A percentile compares a stretch with the other conserved stretches of the same genome.
These are phyloP conservation scores for Amanita muscaria DNA, from an alignment of 768 basidiomycete species.

Conservation along the genomic window DNA sequence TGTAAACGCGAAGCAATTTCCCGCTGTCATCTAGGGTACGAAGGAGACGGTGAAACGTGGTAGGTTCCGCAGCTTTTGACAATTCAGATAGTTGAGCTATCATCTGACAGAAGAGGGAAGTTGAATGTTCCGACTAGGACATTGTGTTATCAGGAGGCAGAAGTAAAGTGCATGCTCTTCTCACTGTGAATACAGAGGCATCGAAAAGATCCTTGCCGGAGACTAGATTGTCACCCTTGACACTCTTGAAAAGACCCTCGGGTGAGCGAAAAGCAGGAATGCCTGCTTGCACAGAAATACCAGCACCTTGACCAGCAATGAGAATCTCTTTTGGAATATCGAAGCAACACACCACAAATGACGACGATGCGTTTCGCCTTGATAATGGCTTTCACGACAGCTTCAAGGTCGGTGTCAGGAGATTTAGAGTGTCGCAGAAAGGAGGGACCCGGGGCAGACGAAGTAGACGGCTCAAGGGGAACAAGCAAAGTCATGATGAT, in stretches of 20 bases:
- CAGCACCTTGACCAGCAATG: conserved; percentile 50
- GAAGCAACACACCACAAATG: conserved; percentile 59
- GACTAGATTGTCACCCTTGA: conserved; percentile 70
- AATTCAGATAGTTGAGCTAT: conserved; percentile 74
- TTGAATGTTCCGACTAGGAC: conserved; percentile 61
- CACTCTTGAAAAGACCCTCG: conserved; percentile 68
- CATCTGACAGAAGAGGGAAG: conserved; percentile 80
- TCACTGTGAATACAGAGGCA: conserved; percentile 81
- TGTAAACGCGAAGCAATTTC: conserved; percentile 77
- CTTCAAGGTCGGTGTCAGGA: conserved; percentile 37
- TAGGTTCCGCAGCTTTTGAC: conserved; percentile 65
- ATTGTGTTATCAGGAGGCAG: background rate
- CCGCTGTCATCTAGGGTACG: conserved; percentile 68
- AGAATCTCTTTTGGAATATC: conserved; percentile 6
- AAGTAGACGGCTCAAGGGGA: conserved; percentile 42
- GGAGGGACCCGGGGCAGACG: conserved; percentile 41
- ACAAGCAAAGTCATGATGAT: conserved; percentile 55
- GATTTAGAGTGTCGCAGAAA: conserved; percentile 46
- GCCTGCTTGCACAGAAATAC: conserved; percentile 79
- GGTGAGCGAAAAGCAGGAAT: conserved; percentile 87
- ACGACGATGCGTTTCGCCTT: conserved; percentile 82
- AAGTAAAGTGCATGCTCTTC: conserved; percentile 15
- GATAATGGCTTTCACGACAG: conserved; percentile 55
- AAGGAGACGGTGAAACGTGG: conserved; percentile 72
- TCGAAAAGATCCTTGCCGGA: conserved; percentile 88